A percentile compares a stretch with the other conserved stretches of the same genome.
Evolutionary conservation across 2,329 filamentous ascomycete species (phyloP).

Genomic region (Grosmannia huntii): DNA sequence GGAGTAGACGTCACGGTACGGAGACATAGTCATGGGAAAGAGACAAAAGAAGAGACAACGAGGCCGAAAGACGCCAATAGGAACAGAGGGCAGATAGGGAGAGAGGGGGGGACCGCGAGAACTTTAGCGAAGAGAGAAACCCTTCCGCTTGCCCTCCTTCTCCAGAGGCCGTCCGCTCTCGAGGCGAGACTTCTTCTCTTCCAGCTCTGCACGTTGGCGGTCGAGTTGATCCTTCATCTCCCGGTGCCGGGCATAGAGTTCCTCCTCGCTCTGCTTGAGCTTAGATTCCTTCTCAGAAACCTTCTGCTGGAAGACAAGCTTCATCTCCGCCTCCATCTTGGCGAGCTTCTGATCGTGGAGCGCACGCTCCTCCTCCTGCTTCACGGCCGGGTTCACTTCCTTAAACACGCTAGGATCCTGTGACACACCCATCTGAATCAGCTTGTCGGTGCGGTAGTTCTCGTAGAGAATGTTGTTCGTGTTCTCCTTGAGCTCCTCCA

Average conservation of each 20-base stretch:
- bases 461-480: conserved; percentile 95
- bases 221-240: conserved; percentile 99
- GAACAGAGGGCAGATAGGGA: not conserved
- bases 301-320: conserved; percentile 99
- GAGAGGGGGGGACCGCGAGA: conserved; percentile 2
- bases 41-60: conserved; percentile 14
- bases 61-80: not conserved
- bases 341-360: conserved; percentile 99
- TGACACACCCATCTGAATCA: conserved; percentile 94
- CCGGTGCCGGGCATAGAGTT: conserved; percentile 92
- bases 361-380: conserved; percentile 97
- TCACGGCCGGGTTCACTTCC: conserved; percentile 99
- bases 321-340: conserved; percentile 99
- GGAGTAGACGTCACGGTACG: conserved; percentile 37
- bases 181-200: conserved; percentile 95
- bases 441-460: conserved; percentile 99
- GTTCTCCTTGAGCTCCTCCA: conserved; percentile 99
- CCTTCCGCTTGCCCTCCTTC: conserved; percentile 98
- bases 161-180: conserved; percentile 93
- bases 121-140: conserved; percentile 88
- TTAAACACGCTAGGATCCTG: conserved; percentile 99
- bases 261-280: conserved; percentile 97
- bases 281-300: conserved; percentile 99
- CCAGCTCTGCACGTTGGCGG: conserved; percentile 83
- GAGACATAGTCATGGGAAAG: conserved; percentile 35